These are phyloP conservation scores for Pythium guiyangense DNA, from an alignment of 352 stramenopile species.

Conservation along the genomic window DNA sequence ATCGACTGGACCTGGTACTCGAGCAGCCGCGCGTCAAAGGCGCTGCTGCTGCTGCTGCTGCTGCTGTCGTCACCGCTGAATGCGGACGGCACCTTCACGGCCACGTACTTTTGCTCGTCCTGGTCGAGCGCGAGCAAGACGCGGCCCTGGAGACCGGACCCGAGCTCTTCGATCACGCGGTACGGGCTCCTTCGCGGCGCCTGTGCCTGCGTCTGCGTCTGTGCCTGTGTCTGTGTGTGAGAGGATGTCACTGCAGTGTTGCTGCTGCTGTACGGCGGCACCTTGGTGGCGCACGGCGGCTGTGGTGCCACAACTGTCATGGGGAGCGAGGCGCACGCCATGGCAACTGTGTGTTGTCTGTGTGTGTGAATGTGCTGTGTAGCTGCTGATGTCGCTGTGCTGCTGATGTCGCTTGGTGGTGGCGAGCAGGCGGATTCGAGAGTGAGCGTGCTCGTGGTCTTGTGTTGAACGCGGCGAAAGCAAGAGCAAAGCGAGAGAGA, in stretches of 20 bases:
- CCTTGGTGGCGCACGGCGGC: background rate
- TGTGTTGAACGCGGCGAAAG: no score
- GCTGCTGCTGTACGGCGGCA: no score
- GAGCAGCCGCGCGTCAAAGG: constrained; percentile 31
- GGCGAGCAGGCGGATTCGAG: no score
- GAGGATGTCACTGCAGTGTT: no score
- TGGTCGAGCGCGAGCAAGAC: constrained; percentile 60
- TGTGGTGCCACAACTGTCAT: background rate
- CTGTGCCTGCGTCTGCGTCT: background rate
- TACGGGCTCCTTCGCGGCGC: constrained; percentile 26
- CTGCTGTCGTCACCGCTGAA: constrained; percentile 20
- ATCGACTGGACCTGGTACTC: constrained; percentile 63
- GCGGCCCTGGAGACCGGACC: constrained; percentile 55
- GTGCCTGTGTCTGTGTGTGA: no score
- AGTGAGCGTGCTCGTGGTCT: no score
- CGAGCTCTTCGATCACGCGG: constrained; percentile 53
- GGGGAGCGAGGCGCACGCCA: no score
- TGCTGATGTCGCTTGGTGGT: no score
- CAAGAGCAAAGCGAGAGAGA: no score
- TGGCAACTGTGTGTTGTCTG: no score
- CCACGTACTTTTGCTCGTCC: constrained; percentile 36
- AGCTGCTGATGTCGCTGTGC: no score
- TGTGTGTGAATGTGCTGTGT: background rate
- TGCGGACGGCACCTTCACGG: constrained; percentile 67
- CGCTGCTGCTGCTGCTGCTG: no score